Evolutionary conservation across 2,329 filamentous ascomycete genomes (phyloP), one percentile per base, ranked within the genome.

Genomic region (Ophiostoma quercus): DNA sequence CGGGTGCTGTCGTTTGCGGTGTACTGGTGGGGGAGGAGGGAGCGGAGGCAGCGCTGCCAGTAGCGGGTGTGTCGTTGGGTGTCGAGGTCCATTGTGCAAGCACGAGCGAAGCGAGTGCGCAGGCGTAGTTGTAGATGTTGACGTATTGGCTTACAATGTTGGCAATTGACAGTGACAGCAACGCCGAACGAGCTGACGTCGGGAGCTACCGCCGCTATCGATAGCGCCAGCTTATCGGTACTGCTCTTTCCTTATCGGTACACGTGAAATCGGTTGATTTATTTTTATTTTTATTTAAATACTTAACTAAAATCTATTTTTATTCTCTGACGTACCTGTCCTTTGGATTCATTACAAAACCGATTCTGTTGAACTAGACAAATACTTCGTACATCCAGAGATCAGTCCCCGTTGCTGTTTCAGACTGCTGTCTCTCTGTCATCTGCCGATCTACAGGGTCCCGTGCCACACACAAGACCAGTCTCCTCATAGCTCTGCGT

Each of bases 1-100:
- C 95, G 93, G 76, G 90, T 94, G 74, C 92, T 92, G 81, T 99
- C 95, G 78, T 91, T 95, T 77, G 88, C 85, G 19, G 92, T 96
- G 82, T 98, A 99, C 73, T 87, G 84, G 65, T 88, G 85, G 0
- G 95, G 95, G 7, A 99, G 88, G 72, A 90, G 85, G 32, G 89
- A 90, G 77, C 90, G 90, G 73, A 95, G 85, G 78, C 94, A 97
- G 77, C 94, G 89, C 74, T 93, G 87, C 90, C 94, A 99, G 85
- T 97, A 99, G 77, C 90, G 92, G 77, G 95, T 83, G 78, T 99
- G 95, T 70, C 84, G 85, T 66, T 86, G 82, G 71, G 84, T 87
- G 76, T 90, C 82, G 72, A 91, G 80, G 9, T 74, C 74, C 72
- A 73, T 74, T 29, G 7, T 6, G 22, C 0, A 2, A 32, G 60